Evolutionary conservation across 352 stramenopile species (phyloP), one percentile per base, ranked within the genome.

Genomic region (Globisporangium middletonii): DNA sequence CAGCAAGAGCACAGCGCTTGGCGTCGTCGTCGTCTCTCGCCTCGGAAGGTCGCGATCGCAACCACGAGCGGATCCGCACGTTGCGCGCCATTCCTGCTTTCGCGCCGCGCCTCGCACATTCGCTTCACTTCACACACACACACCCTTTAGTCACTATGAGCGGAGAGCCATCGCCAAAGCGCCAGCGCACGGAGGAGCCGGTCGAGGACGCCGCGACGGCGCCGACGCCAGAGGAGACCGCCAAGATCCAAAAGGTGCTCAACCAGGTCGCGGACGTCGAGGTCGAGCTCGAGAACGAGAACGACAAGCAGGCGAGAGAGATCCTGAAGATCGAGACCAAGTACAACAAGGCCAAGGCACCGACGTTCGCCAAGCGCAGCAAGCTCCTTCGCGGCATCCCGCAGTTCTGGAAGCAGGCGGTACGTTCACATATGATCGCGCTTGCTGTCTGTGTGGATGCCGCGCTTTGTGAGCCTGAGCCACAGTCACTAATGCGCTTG

Each of bases 251-350:
- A 56, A 75, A 77, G 53, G 70, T 87, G 59, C 59, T 92, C 33
- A 60, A 85, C 4, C 58, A 65, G 5, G 70, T 88, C 28, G 60
- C 65, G 19, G 63, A 68, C 50, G 75, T 88, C 19, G 71, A 86
- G 38, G 77, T 86, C 62, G 72, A 84, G 63, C 59, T 92, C 30
- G 79, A 92, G 53, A 68, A 74, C 56, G 64, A 83, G 47, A 83
- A 87, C 60, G 66, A 82, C 53, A 72, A 87, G 63, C 76, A 79
- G 63, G 71, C 72, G 48, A 65, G 71, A 50, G 79, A 92, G 63
- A 77, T 90, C 33, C 64, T 92, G 38, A 73, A 71, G 47, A 73
- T 92, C 48, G 83, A 92, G 66, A 79, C 65, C 73, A 89, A 89
- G 65, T 86, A 82, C 75, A 89, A 90, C 65, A 68, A 57, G 43